Percentiles rank a stretch among this genome's conserved stretches.
Evolutionary conservation across 805 yeast species (phyloP).

Genomic region (Clavispora fructus): DNA sequence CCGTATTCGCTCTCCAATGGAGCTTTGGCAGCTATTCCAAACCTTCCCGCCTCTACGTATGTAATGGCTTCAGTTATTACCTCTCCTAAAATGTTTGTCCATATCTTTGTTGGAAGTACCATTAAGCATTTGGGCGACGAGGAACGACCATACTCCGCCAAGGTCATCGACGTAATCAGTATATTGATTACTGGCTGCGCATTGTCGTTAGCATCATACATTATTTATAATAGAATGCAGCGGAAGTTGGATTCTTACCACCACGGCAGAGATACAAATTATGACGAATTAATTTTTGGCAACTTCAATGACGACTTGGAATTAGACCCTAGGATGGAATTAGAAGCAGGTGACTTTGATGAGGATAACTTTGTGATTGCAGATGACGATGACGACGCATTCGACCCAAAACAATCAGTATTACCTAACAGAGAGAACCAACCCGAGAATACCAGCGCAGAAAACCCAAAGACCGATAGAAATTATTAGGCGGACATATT

Average conservation of each 20-base stretch:
- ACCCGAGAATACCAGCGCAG: not conserved
- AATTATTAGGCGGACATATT: constrained; percentile 1
- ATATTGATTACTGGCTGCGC: constrained; percentile 53
- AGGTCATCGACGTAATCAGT: constrained; percentile 58
- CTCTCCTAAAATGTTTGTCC: constrained; percentile 77
- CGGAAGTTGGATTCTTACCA: constrained; percentile 28
- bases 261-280: constrained; percentile 10
- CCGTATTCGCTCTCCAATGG: constrained; percentile 93
- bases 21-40: constrained; percentile 84
- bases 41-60: constrained; percentile 57
- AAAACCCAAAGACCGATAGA: not conserved
- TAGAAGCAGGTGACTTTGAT: constrained; percentile 33
- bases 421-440: not conserved
- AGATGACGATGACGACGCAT: constrained; percentile 24
- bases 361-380: constrained; percentile 38
- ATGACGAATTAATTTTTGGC: constrained; percentile 35
- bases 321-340: constrained; percentile 26
- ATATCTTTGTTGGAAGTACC: constrained; percentile 72
- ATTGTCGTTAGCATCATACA: constrained; percentile 55
- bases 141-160: constrained; percentile 43
- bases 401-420: not conserved
- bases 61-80: constrained; percentile 67
- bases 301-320: constrained; percentile 36
- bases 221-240: constrained; percentile 57
- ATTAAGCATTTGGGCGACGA: constrained; percentile 62